A percentile compares a stretch with the other conserved stretches of the same genome.
Conservation (phyloP, 345 rosid species). For the Lumnitzera littorea region DNA sequence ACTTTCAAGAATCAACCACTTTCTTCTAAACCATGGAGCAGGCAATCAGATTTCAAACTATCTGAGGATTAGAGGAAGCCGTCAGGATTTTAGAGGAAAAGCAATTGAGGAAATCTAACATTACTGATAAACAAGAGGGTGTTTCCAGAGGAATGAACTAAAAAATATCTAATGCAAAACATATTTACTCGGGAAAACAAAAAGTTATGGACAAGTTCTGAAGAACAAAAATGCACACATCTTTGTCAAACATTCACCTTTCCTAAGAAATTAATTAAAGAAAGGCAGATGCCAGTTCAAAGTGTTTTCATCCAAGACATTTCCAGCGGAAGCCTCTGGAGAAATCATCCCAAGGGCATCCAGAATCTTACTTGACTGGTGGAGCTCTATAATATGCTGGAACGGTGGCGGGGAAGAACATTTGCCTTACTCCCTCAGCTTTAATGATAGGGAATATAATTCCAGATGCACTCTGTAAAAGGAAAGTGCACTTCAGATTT, state of each 20-base stretch:
- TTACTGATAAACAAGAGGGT: no score
- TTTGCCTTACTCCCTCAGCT: slow-evolving; percentile 41
- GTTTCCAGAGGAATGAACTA: no score
- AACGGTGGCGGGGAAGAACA: slow-evolving; percentile 42
- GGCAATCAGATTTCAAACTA: no score
- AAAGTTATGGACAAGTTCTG: neutral
- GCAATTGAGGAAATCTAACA: no score
- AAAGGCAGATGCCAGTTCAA: neutral
- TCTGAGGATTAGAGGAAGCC: no score
- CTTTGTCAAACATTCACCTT: slow-evolving; percentile 6
- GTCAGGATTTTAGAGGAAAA: no score
- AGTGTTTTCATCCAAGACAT: neutral
- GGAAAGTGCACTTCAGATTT: neutral
- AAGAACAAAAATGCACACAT: neutral
- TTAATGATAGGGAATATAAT: slow-evolving; percentile 37
- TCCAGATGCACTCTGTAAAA: slow-evolving; percentile 34
- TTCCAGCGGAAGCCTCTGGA: no score
- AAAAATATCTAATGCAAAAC: neutral
- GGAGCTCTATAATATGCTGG: slow-evolving; percentile 37
- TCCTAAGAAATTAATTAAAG: neutral
- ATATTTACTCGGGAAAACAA: no score
- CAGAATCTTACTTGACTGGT: slow-evolving; percentile 7
- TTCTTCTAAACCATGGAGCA: no score
- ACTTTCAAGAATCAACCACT: no score
- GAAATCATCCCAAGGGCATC: neutral